These are phyloP conservation scores for Trichoderma sp. DNA, from an alignment of 2,329 filamentous ascomycete genomes.

Conservation along the genomic window DNA sequence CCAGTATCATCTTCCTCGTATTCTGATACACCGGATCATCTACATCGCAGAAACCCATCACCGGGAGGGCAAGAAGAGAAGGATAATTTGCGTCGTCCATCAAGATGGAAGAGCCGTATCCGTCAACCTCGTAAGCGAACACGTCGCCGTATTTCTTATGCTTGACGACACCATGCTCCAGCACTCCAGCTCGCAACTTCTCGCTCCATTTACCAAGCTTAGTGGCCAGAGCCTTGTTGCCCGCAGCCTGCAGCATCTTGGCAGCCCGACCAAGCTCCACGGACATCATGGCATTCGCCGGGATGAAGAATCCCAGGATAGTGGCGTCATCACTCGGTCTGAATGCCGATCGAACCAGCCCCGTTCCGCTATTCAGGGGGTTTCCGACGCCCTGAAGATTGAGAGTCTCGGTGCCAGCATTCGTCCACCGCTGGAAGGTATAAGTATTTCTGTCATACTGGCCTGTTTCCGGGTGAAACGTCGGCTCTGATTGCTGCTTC, in stretches of 20 bases:
- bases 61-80: slow-evolving; percentile 72
- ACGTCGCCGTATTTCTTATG: slow-evolving; percentile 74
- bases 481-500: slow-evolving; percentile 73
- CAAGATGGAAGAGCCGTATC: slow-evolving; percentile 75
- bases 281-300: slow-evolving; percentile 93
- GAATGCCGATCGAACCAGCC: slow-evolving; percentile 86
- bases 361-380: slow-evolving; percentile 78
- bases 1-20: slow-evolving; percentile 74
- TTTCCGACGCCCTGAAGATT: slow-evolving; percentile 83
- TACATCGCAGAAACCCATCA: slow-evolving; percentile 69
- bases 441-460: slow-evolving; percentile 72
- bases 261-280: slow-evolving; percentile 79
- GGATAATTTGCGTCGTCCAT: slow-evolving; percentile 92
- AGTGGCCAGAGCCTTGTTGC: slow-evolving; percentile 52
- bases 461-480: slow-evolving; percentile 69
- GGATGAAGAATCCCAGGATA: slow-evolving; percentile 91
- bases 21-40: slow-evolving; percentile 77
- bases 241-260: slow-evolving; percentile 60
- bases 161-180: slow-evolving; percentile 77
- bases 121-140: slow-evolving; percentile 86
- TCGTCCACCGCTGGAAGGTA: slow-evolving; percentile 80
- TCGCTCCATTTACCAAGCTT: slow-evolving; percentile 57
- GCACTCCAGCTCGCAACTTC: slow-evolving; percentile 71
- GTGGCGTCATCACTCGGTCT: slow-evolving; percentile 93
- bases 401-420: slow-evolving; percentile 84